These are phyloP conservation scores for Margaritispora aquatica DNA, from an alignment of 495 filamentous ascomycete species.

Conservation along the genomic window DNA sequence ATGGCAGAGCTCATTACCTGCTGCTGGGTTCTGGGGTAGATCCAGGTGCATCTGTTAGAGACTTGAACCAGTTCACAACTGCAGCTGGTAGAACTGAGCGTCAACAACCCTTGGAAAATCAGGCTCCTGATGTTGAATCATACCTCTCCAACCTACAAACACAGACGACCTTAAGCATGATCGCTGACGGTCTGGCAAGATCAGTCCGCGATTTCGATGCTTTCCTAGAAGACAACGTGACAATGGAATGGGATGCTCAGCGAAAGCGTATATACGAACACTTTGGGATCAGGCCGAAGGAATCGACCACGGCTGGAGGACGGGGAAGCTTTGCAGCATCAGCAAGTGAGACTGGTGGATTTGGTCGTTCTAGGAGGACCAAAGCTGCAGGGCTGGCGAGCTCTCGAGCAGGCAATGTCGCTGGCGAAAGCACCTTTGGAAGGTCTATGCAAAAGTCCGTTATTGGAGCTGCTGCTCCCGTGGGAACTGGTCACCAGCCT, in stretches of 20 bases:
- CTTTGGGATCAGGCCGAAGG: conserved; percentile 75
- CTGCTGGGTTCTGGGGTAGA: conserved; percentile 86
- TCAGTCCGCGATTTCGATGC: conserved; percentile 84
- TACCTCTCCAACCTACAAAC: conserved; percentile 80
- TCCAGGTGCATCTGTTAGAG: conserved; percentile 67
- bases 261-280: conserved; percentile 89
- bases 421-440: conserved; percentile 62
- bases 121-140: conserved; percentile 72
- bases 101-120: conserved; percentile 30
- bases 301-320: conserved; percentile 35
- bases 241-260: conserved; percentile 92
- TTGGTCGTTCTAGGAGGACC: conserved; percentile 48
- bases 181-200: conserved; percentile 78
- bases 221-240: conserved; percentile 89
- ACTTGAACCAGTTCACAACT: conserved; percentile 54
- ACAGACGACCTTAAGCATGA: conserved; percentile 86
- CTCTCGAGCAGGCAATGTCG: conserved; percentile 25
- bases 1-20: conserved; percentile 77
- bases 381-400: conserved; percentile 30
- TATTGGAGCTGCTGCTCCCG: conserved; percentile 66
- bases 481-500: conserved; percentile 45
- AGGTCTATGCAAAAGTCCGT: conserved; percentile 73
- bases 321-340: conserved; percentile 53
- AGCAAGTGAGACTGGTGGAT: conserved; percentile 29
- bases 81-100: conserved; percentile 25